Conservation (phyloP, 257 asterid species). For the Solanum etuberosum region DNA sequence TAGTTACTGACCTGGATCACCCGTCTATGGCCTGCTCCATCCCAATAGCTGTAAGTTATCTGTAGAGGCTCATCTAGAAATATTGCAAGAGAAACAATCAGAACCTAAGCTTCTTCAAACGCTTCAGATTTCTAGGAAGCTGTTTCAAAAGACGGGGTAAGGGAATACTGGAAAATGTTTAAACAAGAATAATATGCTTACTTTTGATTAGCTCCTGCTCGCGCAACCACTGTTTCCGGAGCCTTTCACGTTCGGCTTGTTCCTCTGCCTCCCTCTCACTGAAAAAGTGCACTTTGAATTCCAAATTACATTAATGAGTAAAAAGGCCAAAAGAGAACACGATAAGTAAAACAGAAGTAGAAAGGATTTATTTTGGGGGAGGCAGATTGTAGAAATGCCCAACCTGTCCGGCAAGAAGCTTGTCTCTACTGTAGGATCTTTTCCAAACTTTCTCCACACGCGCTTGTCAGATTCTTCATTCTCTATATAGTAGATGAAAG, state of each 20-base stretch:
- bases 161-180: background rate
- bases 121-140: background rate
- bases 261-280: conserved; percentile 99
- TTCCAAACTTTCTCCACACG: conserved; percentile 47
- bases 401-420: conserved; percentile 98
- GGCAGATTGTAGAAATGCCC: conserved; percentile 4
- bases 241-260: conserved; percentile 96
- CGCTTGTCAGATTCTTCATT: conserved; percentile 36
- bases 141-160: background rate
- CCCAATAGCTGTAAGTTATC: conserved; percentile 99
- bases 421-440: conserved; percentile 97
- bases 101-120: background rate
- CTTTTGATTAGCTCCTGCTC: conserved; percentile 93
- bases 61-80: conserved; percentile 78
- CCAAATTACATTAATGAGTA: conserved; percentile 55
- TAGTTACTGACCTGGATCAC: conserved; percentile 47
- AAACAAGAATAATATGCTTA: conserved; percentile 10
- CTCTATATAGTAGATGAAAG: conserved; percentile 18
- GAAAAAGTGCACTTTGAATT: conserved; percentile 82
- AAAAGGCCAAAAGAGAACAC: conserved; percentile 6
- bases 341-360: background rate
- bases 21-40: conserved; percentile 97
- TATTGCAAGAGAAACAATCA: conserved; percentile 12
- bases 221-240: conserved; percentile 78
- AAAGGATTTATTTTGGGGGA: background rate